Percentiles rank a stretch among this genome's conserved stretches.
Evolutionary conservation across 768 basidiomycete species (phyloP).

Genomic region (Hortiboletus flavorubellus): DNA sequence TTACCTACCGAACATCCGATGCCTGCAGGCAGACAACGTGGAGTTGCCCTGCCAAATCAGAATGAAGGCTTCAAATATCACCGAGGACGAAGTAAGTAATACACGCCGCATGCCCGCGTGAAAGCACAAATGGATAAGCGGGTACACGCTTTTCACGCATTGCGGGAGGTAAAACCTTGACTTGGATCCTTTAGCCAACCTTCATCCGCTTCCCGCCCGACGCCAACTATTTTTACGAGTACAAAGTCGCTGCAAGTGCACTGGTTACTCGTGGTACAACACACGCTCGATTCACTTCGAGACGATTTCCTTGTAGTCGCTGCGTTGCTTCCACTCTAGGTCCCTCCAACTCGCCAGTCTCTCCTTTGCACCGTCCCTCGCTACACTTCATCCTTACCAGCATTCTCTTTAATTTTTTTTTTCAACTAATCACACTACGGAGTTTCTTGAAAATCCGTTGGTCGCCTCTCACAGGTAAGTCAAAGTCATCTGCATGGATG

Average conservation of each 20-base stretch:
- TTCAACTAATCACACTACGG: constrained; percentile 18
- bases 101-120: constrained; percentile 30
- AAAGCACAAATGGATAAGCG: constrained; percentile 49
- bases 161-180: constrained; percentile 42
- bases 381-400: constrained; percentile 19
- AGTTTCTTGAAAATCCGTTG: constrained; percentile 11
- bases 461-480: constrained; percentile 20
- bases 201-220: constrained; percentile 19
- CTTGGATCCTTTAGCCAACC: constrained; percentile 24
- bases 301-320: constrained; percentile 36
- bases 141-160: constrained; percentile 50
- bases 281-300: constrained; percentile 56
- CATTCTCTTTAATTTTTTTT: constrained; percentile 10
- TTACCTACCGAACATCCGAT: constrained; percentile 35
- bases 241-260: constrained; percentile 25
- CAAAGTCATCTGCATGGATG: neutral
- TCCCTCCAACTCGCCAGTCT: constrained; percentile 32
- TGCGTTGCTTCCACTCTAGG: constrained; percentile 26
- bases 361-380: constrained; percentile 35
- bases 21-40: constrained; percentile 83
- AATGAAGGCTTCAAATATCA: constrained; percentile 42
- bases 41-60: constrained; percentile 48
- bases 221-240: constrained; percentile 27
- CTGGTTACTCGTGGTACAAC: constrained; percentile 24
- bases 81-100: constrained; percentile 33